Base-by-base conservation (phyloP, 108 stramenopile genomes). In the Hondaea fermentalgiana region DNA sequence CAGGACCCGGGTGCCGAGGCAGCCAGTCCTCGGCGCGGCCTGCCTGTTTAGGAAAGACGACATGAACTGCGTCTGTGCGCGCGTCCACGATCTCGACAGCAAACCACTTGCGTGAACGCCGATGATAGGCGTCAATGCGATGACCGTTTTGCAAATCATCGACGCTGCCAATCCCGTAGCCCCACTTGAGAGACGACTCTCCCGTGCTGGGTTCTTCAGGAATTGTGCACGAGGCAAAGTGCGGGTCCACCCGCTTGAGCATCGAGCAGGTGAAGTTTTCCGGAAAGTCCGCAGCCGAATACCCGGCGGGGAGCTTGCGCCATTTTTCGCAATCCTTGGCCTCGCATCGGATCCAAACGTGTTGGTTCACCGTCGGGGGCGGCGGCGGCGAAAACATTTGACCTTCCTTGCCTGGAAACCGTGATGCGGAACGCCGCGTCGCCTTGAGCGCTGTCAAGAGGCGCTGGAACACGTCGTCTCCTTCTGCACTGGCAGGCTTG, bases 221-320 rank as follows among this genome's bases (percentile, higher is more conserved):
- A 6, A 83, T 3, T 8, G 19, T 53, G 51, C 76, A 83, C 6
- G 45, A 53, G 76, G 49, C 51, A 5, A 53, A 53, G n/a, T 53
- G 51, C n/a, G 76, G 76, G 51, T 83, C 76, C 16, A 83, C 28
- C 14, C 49, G 51, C 45, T 47, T 53, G 4, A 83, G 76, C 49
- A 53, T 47, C 45, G 45, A 47, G 23, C 76, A 83, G 10, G 19
- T 53, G 4, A 83, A 83, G 23, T 47, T 47, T 25, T 83, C 76
- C 28, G 45, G 49, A 53, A 83, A 53, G 49, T 83, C 76, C 8
- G 49, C 6, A 6, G 49, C 76, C 8, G 76, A 6, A 3, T 53
- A 83, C 25, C 76, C 76, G 49, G 76, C 49, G 17, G 76, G 76
- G 12, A 83, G 76, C 76, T 83, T 83, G 45, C 76, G 76, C 76